Conservation (phyloP, 805 yeast genomes). For the Citeromyces matritensis region DNA sequence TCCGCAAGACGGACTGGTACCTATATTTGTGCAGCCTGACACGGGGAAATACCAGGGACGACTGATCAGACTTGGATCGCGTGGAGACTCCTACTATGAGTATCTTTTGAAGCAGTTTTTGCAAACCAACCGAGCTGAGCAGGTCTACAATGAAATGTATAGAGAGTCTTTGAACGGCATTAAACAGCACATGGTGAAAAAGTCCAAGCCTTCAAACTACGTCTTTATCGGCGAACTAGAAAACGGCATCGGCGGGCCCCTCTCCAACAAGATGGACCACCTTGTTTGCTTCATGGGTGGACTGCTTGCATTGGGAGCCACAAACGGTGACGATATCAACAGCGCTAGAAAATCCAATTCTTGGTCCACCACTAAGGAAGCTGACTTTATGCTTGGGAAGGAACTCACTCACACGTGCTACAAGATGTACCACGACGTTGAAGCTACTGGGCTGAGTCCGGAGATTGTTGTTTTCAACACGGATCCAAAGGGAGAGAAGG, state of each 20-base stretch:
- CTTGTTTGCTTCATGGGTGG: slow-evolving; percentile 89
- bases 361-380: slow-evolving; percentile 47
- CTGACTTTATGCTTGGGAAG: slow-evolving; percentile 55
- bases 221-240: slow-evolving; percentile 70
- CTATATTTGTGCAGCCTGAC: slow-evolving; percentile 65
- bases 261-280: slow-evolving; percentile 79
- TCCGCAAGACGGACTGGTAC: slow-evolving; percentile 65
- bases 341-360: slow-evolving; percentile 36
- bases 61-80: slow-evolving; percentile 67
- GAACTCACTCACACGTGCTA: slow-evolving; percentile 73
- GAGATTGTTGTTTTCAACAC: slow-evolving; percentile 79
- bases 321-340: slow-evolving; percentile 46
- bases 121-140: slow-evolving; percentile 49
- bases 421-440: slow-evolving; percentile 61
- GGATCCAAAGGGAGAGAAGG: slow-evolving; percentile 25
- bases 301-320: slow-evolving; percentile 76
- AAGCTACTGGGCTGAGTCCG: slow-evolving; percentile 70
- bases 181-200: slow-evolving; percentile 43
- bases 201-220: slow-evolving; percentile 46
- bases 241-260: slow-evolving; percentile 41
- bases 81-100: slow-evolving; percentile 92
- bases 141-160: slow-evolving; percentile 58
- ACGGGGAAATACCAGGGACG: slow-evolving; percentile 53
- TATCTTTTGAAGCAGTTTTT: slow-evolving; percentile 75
- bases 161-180: slow-evolving; percentile 68